A percentile compares a stretch with the other conserved stretches of the same genome.
Evolutionary conservation across 495 filamentous ascomycete species (phyloP).

Genomic region (Aspergillus nidulans): DNA sequence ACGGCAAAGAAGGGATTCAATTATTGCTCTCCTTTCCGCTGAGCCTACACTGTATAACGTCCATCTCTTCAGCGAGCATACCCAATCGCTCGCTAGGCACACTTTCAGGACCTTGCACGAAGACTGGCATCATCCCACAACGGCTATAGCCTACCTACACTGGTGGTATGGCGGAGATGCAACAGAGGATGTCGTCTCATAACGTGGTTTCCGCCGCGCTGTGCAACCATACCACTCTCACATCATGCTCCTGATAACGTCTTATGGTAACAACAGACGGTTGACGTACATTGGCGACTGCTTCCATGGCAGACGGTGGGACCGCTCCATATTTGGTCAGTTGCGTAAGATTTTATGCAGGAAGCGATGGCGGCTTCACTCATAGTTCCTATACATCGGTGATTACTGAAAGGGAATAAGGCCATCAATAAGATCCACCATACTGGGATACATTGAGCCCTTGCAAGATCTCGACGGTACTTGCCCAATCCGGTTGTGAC

Average conservation of each 20-base stretch:
- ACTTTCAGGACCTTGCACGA: background rate
- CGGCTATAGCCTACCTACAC: background rate
- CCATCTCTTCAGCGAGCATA: background rate
- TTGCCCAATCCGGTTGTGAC: constrained; percentile 2
- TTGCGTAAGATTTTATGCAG: background rate
- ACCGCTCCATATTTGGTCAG: background rate
- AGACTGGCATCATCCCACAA: background rate
- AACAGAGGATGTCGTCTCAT: background rate
- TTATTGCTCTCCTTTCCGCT: background rate
- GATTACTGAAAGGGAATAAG: background rate
- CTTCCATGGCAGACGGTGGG: background rate
- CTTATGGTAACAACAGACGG: background rate
- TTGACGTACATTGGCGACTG: background rate
- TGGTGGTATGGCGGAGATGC: background rate
- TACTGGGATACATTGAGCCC: background rate
- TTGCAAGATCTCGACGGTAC: constrained; percentile 1
- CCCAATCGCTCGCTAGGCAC: background rate
- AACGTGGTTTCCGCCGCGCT: constrained; percentile 3
- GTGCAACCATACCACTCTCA: constrained; percentile 7
- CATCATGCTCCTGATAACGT: constrained; percentile 1
- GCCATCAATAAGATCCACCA: background rate
- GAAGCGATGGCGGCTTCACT: background rate
- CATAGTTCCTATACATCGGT: background rate
- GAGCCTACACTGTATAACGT: background rate
- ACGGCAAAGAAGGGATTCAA: background rate